Percentiles rank a stretch among this genome's conserved stretches.
Conservation (phyloP, 2,329 filamentous ascomycete genomes). For the Fusarium sp. region DNA sequence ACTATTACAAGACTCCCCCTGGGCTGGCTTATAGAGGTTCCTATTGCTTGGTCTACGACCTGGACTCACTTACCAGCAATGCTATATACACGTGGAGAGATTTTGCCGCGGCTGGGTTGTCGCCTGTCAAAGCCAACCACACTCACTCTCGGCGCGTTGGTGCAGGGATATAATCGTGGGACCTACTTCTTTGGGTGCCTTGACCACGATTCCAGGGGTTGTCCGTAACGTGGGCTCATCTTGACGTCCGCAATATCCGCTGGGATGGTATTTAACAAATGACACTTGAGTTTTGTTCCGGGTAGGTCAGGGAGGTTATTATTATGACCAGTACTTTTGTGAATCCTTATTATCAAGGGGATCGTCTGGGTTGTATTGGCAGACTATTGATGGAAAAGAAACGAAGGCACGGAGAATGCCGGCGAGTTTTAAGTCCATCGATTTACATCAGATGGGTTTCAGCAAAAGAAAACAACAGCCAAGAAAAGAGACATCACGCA, state of each 20-base stretch:
- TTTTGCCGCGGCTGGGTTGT: conserved; percentile 23
- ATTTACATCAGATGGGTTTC: conserved; percentile 1
- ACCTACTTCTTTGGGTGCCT: conserved; percentile 32
- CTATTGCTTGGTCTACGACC: conserved; percentile 14
- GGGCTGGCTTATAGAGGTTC: background rate
- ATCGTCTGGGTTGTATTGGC: background rate
- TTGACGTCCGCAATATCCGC: conserved; percentile 42
- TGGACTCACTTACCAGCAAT: conserved; percentile 1
- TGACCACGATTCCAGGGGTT: conserved; percentile 36
- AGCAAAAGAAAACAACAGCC: conserved; percentile 10
- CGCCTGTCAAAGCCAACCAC: conserved; percentile 17
- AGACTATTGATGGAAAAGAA: background rate
- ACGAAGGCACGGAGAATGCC: background rate
- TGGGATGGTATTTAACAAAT: conserved; percentile 9
- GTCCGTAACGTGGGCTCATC: conserved; percentile 41
- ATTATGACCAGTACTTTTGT: conserved; percentile 12
- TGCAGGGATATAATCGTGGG: conserved; percentile 40
- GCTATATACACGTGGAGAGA: conserved; percentile 2
- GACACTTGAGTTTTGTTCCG: conserved; percentile 11
- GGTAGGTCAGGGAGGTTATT: conserved; percentile 3
- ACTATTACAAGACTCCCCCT: background rate
- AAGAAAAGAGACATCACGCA: conserved; percentile 20
- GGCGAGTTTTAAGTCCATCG: background rate
- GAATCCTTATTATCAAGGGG: background rate
- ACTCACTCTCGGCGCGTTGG: conserved; percentile 24